phyloP scores from a whole-genome alignment of 257 asterid genomes.

The Ballota nigra region DNA sequence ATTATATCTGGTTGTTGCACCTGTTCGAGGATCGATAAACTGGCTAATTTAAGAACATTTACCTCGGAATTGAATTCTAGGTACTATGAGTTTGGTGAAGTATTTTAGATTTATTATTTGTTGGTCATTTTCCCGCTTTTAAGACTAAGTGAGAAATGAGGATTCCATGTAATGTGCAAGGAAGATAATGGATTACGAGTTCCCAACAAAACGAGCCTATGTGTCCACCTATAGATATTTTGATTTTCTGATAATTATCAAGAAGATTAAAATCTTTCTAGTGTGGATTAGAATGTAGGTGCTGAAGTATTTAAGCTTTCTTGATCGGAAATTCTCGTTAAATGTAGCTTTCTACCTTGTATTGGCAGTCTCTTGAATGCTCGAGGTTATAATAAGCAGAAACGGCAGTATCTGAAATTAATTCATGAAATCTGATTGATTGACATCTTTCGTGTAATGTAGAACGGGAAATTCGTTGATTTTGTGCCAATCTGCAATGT shows the following conservation, averaged over 20 bases:
- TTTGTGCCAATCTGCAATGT: too few relatives aligned
- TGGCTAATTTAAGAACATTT: neutral
- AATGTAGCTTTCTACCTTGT: too few relatives aligned
- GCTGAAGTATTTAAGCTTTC: neutral
- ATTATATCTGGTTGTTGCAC: constrained; percentile 8
- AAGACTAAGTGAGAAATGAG: too few relatives aligned
- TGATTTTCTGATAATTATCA: neutral
- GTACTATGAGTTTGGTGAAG: neutral
- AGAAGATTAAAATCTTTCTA: neutral
- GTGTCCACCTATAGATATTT: neutral
- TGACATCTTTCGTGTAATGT: neutral
- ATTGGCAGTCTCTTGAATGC: neutral
- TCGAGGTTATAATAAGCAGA: neutral
- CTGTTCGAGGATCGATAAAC: neutral
- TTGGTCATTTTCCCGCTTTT: neutral
- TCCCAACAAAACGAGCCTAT: neutral
- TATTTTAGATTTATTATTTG: neutral
- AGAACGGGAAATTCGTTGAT: neutral
- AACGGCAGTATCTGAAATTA: neutral
- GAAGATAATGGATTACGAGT: too few relatives aligned
- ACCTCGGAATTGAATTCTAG: neutral
- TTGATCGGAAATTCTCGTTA: neutral
- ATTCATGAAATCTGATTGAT: constrained; percentile 2
- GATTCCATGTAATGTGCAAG: too few relatives aligned
- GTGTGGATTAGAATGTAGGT: neutral